Percentiles rank a stretch among this genome's conserved stretches.
Evolutionary conservation across 2,329 filamentous ascomycete species (phyloP).

Genomic region (Aspergillus novofumigatus): DNA sequence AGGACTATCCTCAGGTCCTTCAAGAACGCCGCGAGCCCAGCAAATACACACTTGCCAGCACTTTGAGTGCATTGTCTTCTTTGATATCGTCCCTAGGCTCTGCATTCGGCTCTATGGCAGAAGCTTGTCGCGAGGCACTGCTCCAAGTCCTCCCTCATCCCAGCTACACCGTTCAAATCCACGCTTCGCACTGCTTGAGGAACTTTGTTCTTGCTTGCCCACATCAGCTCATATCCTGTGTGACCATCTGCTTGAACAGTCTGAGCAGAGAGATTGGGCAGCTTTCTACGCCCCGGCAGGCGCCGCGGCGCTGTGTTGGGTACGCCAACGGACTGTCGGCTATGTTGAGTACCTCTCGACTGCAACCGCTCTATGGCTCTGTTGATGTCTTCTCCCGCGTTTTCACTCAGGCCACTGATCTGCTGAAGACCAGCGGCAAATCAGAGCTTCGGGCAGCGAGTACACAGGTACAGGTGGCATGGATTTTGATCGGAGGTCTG

Average conservation of each 20-base stretch:
- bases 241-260: slow-evolving; percentile 96
- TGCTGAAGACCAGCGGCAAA: slow-evolving; percentile 87
- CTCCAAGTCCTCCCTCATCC: slow-evolving; percentile 90
- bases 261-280: slow-evolving; percentile 79
- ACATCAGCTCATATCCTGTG: slow-evolving; percentile 81
- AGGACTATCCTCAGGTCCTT: slow-evolving; percentile 87
- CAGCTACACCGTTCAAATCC: slow-evolving; percentile 92
- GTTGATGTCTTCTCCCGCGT: slow-evolving; percentile 93
- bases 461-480: slow-evolving; percentile 95
- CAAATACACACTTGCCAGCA: slow-evolving; percentile 76
- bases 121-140: slow-evolving; percentile 78
- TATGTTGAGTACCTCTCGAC: slow-evolving; percentile 80
- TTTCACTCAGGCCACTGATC: slow-evolving; percentile 81
- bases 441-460: slow-evolving; percentile 87
- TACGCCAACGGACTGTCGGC: slow-evolving; percentile 90
- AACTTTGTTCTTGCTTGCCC: slow-evolving; percentile 86
- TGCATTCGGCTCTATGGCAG: slow-evolving; percentile 72
- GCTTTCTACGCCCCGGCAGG: slow-evolving; percentile 69
- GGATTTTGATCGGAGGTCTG: slow-evolving; percentile 92
- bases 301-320: slow-evolving; percentile 77
- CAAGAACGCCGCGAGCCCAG: slow-evolving; percentile 84
- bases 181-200: slow-evolving; percentile 80
- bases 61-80: slow-evolving; percentile 73
- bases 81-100: slow-evolving; percentile 78
- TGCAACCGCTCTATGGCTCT: slow-evolving; percentile 87